A percentile compares a stretch with the other conserved stretches of the same genome.
These are phyloP conservation scores for Coffea humblotiana DNA, from an alignment of 305 asterid species.

Conservation along the genomic window DNA sequence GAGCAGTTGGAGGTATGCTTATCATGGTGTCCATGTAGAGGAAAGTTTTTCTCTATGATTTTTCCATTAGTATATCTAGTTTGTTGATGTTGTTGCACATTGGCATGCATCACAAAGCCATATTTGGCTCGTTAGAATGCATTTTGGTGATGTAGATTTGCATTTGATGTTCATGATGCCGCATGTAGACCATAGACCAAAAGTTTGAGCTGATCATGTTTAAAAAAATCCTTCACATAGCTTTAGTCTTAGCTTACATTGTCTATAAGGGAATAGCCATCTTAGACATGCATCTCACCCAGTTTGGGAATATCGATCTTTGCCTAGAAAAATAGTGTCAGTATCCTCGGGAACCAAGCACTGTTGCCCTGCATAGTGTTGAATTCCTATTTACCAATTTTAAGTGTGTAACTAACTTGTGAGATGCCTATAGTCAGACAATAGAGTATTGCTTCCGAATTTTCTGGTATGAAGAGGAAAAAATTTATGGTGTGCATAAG, in stretches of 20 bases:
- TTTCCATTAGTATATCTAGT: background rate
- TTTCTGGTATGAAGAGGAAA: background rate
- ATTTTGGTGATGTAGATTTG: background rate
- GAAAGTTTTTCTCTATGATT: background rate
- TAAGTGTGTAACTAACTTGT: background rate
- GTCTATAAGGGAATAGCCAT: background rate
- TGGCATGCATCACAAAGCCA: background rate
- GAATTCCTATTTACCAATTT: background rate
- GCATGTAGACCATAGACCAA: background rate
- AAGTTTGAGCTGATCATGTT: background rate
- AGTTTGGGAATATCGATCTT: background rate
- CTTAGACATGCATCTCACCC: background rate
- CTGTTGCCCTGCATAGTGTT: background rate
- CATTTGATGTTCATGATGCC: background rate
- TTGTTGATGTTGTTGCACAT: background rate
- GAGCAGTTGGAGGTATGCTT: constrained; percentile 90
- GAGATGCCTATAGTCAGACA: background rate
- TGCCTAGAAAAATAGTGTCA: background rate
- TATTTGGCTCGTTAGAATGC: background rate
- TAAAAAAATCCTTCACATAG: background rate
- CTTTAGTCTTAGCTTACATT: background rate
- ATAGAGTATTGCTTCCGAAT: background rate
- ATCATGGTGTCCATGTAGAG: background rate
- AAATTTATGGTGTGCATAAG: background rate
- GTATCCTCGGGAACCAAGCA: background rate